Percentiles rank a stretch among this genome's conserved stretches.
Conservation (phyloP, 441 rosid species). For the Flueggea neowawraea region DNA sequence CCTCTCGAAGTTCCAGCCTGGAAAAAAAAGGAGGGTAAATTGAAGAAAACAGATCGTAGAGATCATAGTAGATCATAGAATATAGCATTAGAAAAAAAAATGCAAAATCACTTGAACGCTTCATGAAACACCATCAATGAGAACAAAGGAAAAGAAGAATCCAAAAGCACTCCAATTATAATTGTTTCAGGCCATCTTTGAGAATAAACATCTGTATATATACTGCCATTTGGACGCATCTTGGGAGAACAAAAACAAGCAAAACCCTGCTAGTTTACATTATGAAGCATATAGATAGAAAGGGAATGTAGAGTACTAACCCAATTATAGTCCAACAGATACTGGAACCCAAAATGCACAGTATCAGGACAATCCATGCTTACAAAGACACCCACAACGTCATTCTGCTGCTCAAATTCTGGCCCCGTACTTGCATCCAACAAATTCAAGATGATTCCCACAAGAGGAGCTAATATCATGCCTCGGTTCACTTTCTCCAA, state of each 20-base stretch:
- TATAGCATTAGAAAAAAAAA: background rate
- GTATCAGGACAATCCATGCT: constrained; percentile 88
- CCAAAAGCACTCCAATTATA: too few species aligned
- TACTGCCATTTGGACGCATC: background rate
- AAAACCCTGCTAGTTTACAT: background rate
- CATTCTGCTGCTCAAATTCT: constrained; percentile 44
- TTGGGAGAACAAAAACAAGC: background rate
- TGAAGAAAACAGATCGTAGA: background rate
- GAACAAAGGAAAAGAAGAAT: too few species aligned
- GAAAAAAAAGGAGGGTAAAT: constrained; percentile 2
- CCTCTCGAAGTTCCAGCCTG: constrained; percentile 72
- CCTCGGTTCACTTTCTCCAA: constrained; percentile 77
- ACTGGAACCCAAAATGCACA: constrained; percentile 73
- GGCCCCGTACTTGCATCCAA: constrained; percentile 57
- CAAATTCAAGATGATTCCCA: constrained; percentile 88
- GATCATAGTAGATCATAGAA: background rate
- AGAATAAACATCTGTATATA: too few species aligned
- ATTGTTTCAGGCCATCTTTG: too few species aligned
- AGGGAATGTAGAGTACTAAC: constrained; percentile 36
- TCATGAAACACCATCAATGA: too few species aligned
- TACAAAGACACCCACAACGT: constrained; percentile 71
- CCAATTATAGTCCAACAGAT: constrained; percentile 85
- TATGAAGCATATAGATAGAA: background rate
- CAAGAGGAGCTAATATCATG: constrained; percentile 84
- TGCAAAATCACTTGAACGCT: background rate